Conservation (phyloP, 768 basidiomycete species). For the Hemileccinum rubropunctum region DNA sequence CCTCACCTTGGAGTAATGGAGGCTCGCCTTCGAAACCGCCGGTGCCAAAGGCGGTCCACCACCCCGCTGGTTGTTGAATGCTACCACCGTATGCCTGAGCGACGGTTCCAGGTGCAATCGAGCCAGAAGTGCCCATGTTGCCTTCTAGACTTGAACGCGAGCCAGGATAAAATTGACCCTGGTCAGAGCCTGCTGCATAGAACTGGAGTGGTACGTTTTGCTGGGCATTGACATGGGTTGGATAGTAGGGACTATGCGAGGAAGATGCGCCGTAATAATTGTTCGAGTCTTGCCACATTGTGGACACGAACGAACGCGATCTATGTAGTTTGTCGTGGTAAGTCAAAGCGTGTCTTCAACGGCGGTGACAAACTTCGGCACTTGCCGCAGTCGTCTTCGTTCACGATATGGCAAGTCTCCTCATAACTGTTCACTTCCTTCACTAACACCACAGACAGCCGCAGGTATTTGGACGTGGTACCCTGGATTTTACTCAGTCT, state of each 20-base stretch:
- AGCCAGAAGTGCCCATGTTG: constrained; percentile 54
- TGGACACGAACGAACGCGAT: background rate
- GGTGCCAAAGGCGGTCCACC: constrained; percentile 97
- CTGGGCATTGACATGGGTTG: constrained; percentile 39
- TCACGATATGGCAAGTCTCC: constrained; percentile 29
- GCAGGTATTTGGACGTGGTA: constrained; percentile 46
- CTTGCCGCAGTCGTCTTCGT: constrained; percentile 21
- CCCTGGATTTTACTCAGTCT: constrained; percentile 2
- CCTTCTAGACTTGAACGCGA: constrained; percentile 79
- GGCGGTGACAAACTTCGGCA: constrained; percentile 18
- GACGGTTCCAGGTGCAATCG: constrained; percentile 45
- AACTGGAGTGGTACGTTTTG: constrained; percentile 70
- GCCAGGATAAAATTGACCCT: constrained; percentile 61
- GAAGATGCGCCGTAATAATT: constrained; percentile 58
- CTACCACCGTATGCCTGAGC: constrained; percentile 61
- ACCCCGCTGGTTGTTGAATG: constrained; percentile 71
- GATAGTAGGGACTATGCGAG: constrained; percentile 58
- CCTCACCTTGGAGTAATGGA: constrained; percentile 86
- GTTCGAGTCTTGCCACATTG: constrained; percentile 76
- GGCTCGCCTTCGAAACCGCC: constrained; percentile 96
- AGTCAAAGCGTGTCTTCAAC: no score
- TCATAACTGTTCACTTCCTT: background rate
- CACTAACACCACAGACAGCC: constrained; percentile 44
- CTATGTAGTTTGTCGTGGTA: constrained; percentile 8
- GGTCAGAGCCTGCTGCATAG: constrained; percentile 62